phyloP scores from a whole-genome alignment of 1,284 basidiomycete genomes.

The Ganoderma boninense region DNA sequence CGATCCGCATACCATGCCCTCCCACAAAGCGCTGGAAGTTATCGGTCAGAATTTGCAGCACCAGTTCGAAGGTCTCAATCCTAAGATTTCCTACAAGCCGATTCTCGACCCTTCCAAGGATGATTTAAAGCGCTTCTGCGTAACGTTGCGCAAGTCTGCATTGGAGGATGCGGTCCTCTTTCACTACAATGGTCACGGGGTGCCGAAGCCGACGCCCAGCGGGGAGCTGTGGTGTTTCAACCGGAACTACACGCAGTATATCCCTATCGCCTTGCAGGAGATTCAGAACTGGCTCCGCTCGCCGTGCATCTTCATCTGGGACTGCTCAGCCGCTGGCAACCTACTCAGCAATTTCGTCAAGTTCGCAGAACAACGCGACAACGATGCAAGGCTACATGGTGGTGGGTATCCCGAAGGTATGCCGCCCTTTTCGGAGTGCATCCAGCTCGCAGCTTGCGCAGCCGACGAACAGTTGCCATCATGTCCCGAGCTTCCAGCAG shows the following conservation, averaged over 20 bases:
- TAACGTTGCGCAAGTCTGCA: conserved; percentile 85
- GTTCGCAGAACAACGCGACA: conserved; percentile 87
- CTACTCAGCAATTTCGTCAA: conserved; percentile 92
- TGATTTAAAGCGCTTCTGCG: conserved; percentile 92
- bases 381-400: conserved; percentile 71
- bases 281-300: conserved; percentile 93
- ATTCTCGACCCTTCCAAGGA: conserved; percentile 96
- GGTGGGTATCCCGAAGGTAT: conserved; percentile 68
- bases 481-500: conserved; percentile 96
- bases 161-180: conserved; percentile 96
- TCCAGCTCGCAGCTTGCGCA: conserved; percentile 95
- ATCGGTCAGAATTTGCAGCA: conserved; percentile 93
- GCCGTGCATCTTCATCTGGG: conserved; percentile 98
- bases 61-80: conserved; percentile 96
- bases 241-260: conserved; percentile 97
- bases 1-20: conserved; percentile 90
- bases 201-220: conserved; percentile 95
- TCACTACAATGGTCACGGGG: conserved; percentile 99
- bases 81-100: conserved; percentile 90
- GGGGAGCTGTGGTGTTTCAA: conserved; percentile 99
- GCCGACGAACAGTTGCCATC: conserved; percentile 94
- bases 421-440: conserved; percentile 86
- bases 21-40: conserved; percentile 88
- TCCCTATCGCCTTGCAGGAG: conserved; percentile 94
- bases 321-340: conserved; percentile 96